Percentiles rank a stretch among this genome's conserved stretches.
phyloP scores from a whole-genome alignment of 129 eudicot species.

The Heracleum sosnowskyi region DNA sequence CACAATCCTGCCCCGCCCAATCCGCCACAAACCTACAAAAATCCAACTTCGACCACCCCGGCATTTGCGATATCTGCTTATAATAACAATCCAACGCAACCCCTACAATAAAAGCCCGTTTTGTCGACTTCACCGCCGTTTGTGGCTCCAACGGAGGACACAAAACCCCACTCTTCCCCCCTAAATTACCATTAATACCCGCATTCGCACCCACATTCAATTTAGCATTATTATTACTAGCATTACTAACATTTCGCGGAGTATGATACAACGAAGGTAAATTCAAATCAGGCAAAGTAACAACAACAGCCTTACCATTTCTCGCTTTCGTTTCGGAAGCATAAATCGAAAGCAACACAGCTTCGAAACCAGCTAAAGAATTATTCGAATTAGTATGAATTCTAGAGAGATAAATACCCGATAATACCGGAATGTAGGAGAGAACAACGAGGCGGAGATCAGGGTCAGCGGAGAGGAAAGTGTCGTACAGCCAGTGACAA shows the following conservation, averaged over 20 bases:
- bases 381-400: constrained; percentile 36
- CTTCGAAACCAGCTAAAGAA: constrained; percentile 79
- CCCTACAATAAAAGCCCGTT: constrained; percentile 72
- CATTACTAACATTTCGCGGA: constrained; percentile 21
- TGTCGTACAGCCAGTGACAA: constrained; percentile 90
- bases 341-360: constrained; percentile 61
- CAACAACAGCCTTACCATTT: constrained; percentile 52
- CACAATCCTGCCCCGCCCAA: constrained; percentile 27
- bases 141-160: constrained; percentile 78
- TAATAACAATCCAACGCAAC: constrained; percentile 70
- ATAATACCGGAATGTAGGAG: constrained; percentile 54
- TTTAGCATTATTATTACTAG: constrained; percentile 7
- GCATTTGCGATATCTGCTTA: constrained; percentile 90
- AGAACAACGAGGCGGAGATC: constrained; percentile 85
- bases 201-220: not conserved
- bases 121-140: constrained; percentile 69
- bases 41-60: constrained; percentile 77
- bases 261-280: constrained; percentile 27
- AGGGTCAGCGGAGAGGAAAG: constrained; percentile 69
- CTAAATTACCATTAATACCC: not conserved
- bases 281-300: constrained; percentile 11
- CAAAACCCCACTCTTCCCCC: constrained; percentile 42
- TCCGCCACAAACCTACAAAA: constrained; percentile 39
- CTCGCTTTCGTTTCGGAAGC: constrained; percentile 65
- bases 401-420: constrained; percentile 52